phyloP scores from a whole-genome alignment of 805 yeast genomes.

The Allodekkera sacchari region DNA sequence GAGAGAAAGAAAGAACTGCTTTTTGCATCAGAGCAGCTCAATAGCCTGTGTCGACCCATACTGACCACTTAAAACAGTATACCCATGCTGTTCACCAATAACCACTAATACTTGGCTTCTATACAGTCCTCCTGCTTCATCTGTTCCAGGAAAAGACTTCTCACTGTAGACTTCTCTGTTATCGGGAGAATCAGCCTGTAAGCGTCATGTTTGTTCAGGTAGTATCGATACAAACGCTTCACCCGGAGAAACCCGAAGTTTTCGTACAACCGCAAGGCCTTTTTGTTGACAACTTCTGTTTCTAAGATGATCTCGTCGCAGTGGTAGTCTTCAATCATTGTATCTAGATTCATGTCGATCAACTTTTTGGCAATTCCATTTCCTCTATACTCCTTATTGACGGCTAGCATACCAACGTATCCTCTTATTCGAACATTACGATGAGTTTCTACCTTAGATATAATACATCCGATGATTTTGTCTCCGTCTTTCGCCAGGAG shows the following conservation, averaged over 20 bases:
- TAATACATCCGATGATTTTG: conserved; percentile 68
- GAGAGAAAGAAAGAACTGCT: too few species aligned
- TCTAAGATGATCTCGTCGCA: conserved; percentile 93
- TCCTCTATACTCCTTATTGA: conserved; percentile 62
- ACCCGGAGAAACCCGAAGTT: conserved; percentile 29
- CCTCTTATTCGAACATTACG: conserved; percentile 71
- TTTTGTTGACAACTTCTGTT: conserved; percentile 72
- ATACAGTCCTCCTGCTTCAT: conserved; percentile 13
- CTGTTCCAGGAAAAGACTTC: conserved; percentile 45
- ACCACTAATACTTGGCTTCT: conserved; percentile 17
- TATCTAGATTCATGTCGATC: conserved; percentile 51
- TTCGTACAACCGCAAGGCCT: conserved; percentile 28
- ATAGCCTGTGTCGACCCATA: too few species aligned
- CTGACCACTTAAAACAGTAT: too few species aligned
- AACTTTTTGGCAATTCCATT: conserved; percentile 73
- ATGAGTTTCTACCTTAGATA: conserved; percentile 75
- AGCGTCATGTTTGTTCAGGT: conserved; percentile 90
- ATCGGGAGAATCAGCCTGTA: conserved; percentile 78
- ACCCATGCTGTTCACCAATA: too few species aligned
- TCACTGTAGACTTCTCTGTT: conserved; percentile 44
- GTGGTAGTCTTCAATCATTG: conserved; percentile 48
- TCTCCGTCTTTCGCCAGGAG: conserved; percentile 43
- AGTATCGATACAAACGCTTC: conserved; percentile 71
- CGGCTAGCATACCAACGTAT: conserved; percentile 94
- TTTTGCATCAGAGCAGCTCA: too few species aligned